Conservation (phyloP, 2,329 filamentous ascomycete species). For the Hortaea werneckii region DNA sequence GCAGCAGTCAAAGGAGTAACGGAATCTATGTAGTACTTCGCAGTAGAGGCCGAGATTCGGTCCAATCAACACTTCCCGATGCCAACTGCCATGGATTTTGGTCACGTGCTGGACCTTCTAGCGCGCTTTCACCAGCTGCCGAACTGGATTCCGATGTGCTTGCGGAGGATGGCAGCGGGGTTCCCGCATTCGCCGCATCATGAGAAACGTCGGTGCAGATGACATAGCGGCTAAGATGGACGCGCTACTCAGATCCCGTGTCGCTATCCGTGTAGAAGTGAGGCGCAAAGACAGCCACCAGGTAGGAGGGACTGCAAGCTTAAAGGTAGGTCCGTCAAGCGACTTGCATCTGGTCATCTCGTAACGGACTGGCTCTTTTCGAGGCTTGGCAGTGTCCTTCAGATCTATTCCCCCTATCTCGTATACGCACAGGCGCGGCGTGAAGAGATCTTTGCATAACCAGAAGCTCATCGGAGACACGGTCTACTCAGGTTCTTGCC, state of each 20-base stretch:
- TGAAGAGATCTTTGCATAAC: too few species aligned
- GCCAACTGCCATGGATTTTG: background rate
- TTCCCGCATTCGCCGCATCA: conserved; percentile 7
- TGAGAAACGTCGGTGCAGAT: conserved; percentile 8
- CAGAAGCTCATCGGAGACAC: too few species aligned
- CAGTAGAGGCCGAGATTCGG: background rate
- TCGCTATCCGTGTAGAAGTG: background rate
- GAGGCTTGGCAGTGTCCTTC: background rate
- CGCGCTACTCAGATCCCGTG: background rate
- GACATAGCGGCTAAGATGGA: background rate
- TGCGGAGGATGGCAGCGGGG: conserved; percentile 1
- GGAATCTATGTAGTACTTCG: too few species aligned
- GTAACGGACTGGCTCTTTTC: background rate
- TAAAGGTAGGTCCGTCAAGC: background rate
- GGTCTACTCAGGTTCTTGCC: too few species aligned
- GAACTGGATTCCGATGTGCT: background rate
- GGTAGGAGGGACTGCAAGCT: background rate
- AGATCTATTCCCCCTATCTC: background rate
- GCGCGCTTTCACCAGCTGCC: background rate
- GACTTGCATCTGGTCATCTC: conserved; percentile 1
- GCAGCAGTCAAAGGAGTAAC: too few species aligned
- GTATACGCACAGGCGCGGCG: too few species aligned
- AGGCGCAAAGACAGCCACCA: background rate
- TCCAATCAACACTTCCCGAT: background rate
- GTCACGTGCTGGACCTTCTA: background rate